phyloP scores from a whole-genome alignment of 228 moss, liverwort and hornwort genomes.

The Sphagnum fallax region DNA sequence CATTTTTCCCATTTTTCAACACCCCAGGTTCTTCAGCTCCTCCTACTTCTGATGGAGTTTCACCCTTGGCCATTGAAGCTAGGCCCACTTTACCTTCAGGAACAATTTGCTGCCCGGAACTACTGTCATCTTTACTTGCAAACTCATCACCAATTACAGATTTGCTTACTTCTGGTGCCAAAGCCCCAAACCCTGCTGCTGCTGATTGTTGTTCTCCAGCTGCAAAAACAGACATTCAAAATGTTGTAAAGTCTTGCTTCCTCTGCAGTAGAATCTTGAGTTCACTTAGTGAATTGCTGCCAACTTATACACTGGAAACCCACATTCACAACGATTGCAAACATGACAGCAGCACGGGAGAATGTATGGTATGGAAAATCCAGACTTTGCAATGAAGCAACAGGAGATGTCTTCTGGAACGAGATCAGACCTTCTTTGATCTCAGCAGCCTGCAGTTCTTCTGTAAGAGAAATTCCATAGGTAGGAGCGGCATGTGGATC shows the following conservation, averaged over 20 bases:
- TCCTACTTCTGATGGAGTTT: constrained; percentile 18
- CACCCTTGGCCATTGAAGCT: constrained; percentile 29
- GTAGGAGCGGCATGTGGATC: constrained; percentile 33
- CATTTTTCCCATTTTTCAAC: not conserved
- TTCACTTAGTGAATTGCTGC: too few relatives aligned
- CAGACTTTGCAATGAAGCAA: too few relatives aligned
- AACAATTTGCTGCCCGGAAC: constrained; percentile 8
- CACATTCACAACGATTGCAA: too few relatives aligned
- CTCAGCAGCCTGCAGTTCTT: constrained; percentile 63
- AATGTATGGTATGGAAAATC: too few relatives aligned
- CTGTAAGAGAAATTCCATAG: constrained; percentile 56
- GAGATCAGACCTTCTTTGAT: constrained; percentile 20
- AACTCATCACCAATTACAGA: constrained; percentile 20
- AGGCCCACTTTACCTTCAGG: constrained; percentile 27
- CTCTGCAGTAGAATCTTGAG: too few relatives aligned
- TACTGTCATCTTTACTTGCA: constrained; percentile 8
- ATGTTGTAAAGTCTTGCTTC: too few relatives aligned
- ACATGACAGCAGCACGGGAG: too few relatives aligned
- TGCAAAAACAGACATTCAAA: too few relatives aligned
- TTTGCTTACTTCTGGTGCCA: constrained; percentile 15
- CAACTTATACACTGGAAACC: too few relatives aligned
- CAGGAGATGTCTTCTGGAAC: too few relatives aligned
- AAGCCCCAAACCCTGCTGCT: too few relatives aligned
- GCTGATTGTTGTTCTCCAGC: too few relatives aligned
- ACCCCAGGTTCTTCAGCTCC: not conserved